Evolutionary conservation across 2,329 filamentous ascomycete genomes (phyloP).

Genomic region (Ophiocordyceps unilateralis): DNA sequence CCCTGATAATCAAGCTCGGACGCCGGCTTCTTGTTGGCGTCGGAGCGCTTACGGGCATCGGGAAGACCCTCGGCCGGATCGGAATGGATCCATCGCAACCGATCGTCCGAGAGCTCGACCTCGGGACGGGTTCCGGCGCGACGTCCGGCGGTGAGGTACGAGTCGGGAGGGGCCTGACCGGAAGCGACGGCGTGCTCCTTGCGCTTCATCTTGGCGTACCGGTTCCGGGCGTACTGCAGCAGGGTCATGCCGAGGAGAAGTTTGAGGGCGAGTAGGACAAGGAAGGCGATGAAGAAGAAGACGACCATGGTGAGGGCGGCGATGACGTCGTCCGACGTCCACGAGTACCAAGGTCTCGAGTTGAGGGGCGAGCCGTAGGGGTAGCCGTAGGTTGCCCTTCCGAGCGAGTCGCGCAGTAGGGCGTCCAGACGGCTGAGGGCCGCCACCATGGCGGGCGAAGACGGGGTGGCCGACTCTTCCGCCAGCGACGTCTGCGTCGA

Average conservation of each 20-base stretch:
- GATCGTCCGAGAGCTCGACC: constrained; percentile 78
- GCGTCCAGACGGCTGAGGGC: constrained; percentile 66
- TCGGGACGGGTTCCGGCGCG: constrained; percentile 68
- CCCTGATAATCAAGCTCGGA: constrained; percentile 34
- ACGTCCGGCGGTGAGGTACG: constrained; percentile 53
- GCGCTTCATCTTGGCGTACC: constrained; percentile 68
- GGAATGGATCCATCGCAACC: constrained; percentile 68
- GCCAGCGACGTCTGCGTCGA: constrained; percentile 48
- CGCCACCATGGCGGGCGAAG: constrained; percentile 59
- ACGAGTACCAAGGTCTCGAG: constrained; percentile 30
- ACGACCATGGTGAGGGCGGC: constrained; percentile 67
- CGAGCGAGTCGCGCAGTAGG: constrained; percentile 57
- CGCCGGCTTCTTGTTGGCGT: constrained; percentile 32
- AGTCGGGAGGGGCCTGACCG: constrained; percentile 31
- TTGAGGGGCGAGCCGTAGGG: constrained; percentile 24
- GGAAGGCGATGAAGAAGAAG: constrained; percentile 69
- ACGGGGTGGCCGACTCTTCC: constrained; percentile 42
- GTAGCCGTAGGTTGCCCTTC: constrained; percentile 51
- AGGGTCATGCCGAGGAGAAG: constrained; percentile 78
- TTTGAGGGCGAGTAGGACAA: constrained; percentile 71
- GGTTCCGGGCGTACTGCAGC: constrained; percentile 58
- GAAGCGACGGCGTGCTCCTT: constrained; percentile 36
- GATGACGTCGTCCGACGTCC: constrained; percentile 56
- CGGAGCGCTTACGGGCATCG: constrained; percentile 29
- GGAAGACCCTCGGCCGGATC: constrained; percentile 60